These are phyloP conservation scores for Acanthamoeba culbertsoni DNA, from an alignment of 208 protist species.

Conservation along the genomic window DNA sequence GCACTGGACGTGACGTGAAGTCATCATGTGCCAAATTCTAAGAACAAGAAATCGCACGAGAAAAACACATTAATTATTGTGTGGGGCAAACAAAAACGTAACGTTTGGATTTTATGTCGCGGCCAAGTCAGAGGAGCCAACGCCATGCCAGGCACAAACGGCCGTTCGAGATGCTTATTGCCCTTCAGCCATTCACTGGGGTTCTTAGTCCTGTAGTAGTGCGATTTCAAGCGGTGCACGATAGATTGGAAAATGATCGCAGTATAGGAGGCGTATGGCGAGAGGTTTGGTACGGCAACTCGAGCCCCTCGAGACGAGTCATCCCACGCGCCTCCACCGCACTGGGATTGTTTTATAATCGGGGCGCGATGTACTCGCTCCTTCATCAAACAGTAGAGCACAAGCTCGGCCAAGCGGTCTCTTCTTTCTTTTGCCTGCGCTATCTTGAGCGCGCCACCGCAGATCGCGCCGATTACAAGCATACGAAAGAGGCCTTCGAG, in stretches of 20 bases:
- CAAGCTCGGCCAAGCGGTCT: not conserved
- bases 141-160: not conserved
- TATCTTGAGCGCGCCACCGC: not conserved
- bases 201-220: not conserved
- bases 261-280: not conserved
- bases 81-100: no score
- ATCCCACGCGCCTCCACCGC: not conserved
- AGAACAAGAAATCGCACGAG: no score
- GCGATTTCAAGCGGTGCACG: not conserved
- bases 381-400: not conserved
- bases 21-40: no score
- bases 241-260: not conserved
- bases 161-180: not conserved
- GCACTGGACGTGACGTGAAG: not conserved
- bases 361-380: not conserved
- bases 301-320: not conserved
- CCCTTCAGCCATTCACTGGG: constrained; percentile 5
- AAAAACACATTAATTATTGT: no score
- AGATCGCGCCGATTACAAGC: not conserved
- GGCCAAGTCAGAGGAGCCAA: not conserved
- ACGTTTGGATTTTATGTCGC: no score
- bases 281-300: constrained; percentile 20
- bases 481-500: constrained; percentile 1
- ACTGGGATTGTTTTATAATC: not conserved
- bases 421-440: not conserved